These are phyloP conservation scores for Botrytis cinerea DNA, from an alignment of 2,329 filamentous ascomycete genomes.

Conservation along the genomic window DNA sequence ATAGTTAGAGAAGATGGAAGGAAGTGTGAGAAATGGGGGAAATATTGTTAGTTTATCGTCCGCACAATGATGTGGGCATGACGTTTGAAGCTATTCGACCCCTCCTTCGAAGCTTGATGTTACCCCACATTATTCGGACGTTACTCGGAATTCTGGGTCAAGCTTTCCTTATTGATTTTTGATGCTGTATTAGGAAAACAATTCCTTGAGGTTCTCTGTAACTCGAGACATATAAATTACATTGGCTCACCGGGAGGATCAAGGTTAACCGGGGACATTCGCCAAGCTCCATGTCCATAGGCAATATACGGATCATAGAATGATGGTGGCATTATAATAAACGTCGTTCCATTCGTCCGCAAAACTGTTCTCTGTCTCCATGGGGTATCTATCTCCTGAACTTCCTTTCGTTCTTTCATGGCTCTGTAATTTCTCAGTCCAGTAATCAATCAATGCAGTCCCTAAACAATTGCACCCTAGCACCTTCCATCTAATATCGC, in stretches of 20 bases:
- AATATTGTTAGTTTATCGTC: conserved; percentile 11
- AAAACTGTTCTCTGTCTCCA: neutral
- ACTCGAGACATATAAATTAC: neutral
- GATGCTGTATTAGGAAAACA: conserved; percentile 17
- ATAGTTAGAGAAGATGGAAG: neutral
- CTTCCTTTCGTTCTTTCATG: conserved; percentile 14
- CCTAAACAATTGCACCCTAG: conserved; percentile 15
- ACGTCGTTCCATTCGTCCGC: neutral
- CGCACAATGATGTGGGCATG: conserved; percentile 27
- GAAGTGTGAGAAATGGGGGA: neutral
- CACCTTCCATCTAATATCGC: conserved; percentile 10
- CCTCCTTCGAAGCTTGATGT: conserved; percentile 29
- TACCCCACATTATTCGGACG: conserved; percentile 24
- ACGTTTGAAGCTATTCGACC: conserved; percentile 36
- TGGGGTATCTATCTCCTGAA: conserved; percentile 18
- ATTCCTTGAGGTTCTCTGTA: neutral
- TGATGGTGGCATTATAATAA: conserved; percentile 5
- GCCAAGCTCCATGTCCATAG: neutral
- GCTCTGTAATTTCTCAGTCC: conserved; percentile 3
- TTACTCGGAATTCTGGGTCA: conserved; percentile 16
- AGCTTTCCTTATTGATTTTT: neutral
- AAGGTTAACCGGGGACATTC: neutral
- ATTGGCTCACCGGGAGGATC: neutral
- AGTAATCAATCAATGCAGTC: conserved; percentile 6
- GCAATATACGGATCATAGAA: conserved; percentile 5